Evolutionary conservation across 1,284 basidiomycete species (phyloP).

Genomic region (Crepidotus sp.): DNA sequence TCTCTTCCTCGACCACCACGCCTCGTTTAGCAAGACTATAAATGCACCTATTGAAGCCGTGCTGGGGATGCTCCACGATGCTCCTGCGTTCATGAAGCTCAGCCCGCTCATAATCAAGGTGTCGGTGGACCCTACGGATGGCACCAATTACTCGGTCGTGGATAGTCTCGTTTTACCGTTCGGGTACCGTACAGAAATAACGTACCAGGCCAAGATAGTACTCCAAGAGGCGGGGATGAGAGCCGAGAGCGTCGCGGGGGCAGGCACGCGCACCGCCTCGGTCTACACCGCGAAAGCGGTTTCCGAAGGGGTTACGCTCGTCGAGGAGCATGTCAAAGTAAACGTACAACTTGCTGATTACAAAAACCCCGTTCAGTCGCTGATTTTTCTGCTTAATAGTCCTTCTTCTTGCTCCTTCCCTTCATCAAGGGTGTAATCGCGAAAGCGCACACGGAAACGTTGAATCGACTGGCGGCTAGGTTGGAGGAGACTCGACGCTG

Average conservation of each 20-base stretch:
- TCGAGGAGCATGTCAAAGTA: slow-evolving; percentile 23
- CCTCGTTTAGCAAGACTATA: slow-evolving; percentile 22
- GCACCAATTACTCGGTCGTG: slow-evolving; percentile 26
- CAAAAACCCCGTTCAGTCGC: neutral
- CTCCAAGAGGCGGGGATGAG: slow-evolving; percentile 26
- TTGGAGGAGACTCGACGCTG: slow-evolving; percentile 18
- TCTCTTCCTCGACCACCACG: slow-evolving; percentile 23
- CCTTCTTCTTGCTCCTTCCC: slow-evolving; percentile 22
- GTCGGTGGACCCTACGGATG: slow-evolving; percentile 22
- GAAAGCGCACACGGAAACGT: slow-evolving; percentile 21
- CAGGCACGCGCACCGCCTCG: slow-evolving; percentile 26
- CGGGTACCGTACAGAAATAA: slow-evolving; percentile 21
- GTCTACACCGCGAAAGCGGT: slow-evolving; percentile 23
- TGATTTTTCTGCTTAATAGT: slow-evolving; percentile 20
- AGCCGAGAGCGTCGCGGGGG: slow-evolving; percentile 25
- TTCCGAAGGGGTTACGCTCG: slow-evolving; percentile 21
- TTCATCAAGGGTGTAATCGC: slow-evolving; percentile 23
- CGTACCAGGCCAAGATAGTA: slow-evolving; percentile 23
- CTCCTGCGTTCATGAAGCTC: slow-evolving; percentile 24
- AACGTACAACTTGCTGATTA: slow-evolving; percentile 20
- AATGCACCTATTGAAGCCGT: slow-evolving; percentile 22
- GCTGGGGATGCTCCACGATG: slow-evolving; percentile 28
- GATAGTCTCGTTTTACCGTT: slow-evolving; percentile 27
- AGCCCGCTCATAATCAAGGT: slow-evolving; percentile 29
- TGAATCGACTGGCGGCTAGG: slow-evolving; percentile 22